Evolutionary conservation across 2,329 filamentous ascomycete species (phyloP), one percentile per base, ranked within the genome.

Genomic region (Pyrenophora seminiperda): DNA sequence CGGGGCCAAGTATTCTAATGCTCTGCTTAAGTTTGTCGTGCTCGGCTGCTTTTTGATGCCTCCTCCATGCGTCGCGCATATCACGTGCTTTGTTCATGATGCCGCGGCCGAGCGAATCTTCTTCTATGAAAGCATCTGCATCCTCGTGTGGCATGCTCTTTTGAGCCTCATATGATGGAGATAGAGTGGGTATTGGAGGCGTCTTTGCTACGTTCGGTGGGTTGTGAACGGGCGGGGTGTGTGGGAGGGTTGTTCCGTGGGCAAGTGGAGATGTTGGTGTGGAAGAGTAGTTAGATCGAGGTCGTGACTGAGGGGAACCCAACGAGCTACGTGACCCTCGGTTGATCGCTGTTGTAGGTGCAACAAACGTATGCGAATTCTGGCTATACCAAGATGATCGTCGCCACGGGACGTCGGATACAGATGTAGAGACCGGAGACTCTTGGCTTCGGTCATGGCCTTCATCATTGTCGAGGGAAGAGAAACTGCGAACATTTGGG

Each of bases 21-120:
- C 63, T 71, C 33, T 56, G 56, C 55, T 71, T 72, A 11, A 71
- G 34, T 34, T 58, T 63, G 41, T 67, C 59, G 9, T 65, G 64
- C 48, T 59, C 59, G 1, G 42, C 42, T 17, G 69, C 61, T 19
- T 33, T 51, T 11, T 59, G 54, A 7, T 62, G 56, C 19, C 43
- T 58, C 22, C 56, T 60, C 47, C 67, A 54, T 11, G 61, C 58
- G 22, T 66, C 62, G 5, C 66, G 49, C 11, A 56, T 57, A 32
- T 66, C 54, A 29, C 44, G 59, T 19, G 63, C 65, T 39, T 56
- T 68, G 29, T 62, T 56, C 2, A 71, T 29, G 19, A 67, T 54
- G 2, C 56, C 34, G 4, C 43, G 50, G 49, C 24, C 24, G 24
- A 27, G 24, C 7, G 24, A 27, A 27, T 27, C 49, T 15, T 49